Base-by-base conservation (phyloP, 192 early-diverging fungal genomes). In the Cetraspora pellucida region DNA sequence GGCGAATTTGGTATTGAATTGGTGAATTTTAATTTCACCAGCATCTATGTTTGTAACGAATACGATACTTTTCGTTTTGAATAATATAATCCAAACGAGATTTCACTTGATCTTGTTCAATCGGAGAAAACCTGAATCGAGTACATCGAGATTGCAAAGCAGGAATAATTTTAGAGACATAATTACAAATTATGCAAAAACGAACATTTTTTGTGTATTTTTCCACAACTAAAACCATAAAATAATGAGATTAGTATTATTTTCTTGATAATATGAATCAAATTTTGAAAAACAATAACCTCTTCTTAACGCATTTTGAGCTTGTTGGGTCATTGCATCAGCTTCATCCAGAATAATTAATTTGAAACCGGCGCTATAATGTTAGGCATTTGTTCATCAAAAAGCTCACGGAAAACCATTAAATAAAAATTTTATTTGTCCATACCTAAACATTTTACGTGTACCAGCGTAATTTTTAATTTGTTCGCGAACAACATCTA, bases 121-220 rank as follows among this genome's bases (percentile, higher is more conserved):
- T 86, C 2, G 98, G 98, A 16, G 91, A 88, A 85, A 99, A 99
- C 64, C 97, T 85, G 82, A 99, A 98, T 45, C 94, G 83, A 16
- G 98, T 99, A 86, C 98, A 99, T n/a, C 98, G 92, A 44, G 98
- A 98, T 81, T 98, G 98, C 43, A 98, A 84, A 2, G 98, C 98
- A 8, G 98, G 97, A 60, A 96, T 97, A 52, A 99, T 98, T 80
- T 97, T 98, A 82, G 90, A 91, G 30, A 96, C 95, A 80, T 99
- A 98, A 83, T 99, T 99, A 87, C 97, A 98, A 71, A 99, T 97
- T 67, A 99, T 94, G 82, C 98, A 99, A 80, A 99, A 99, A 3
- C 98, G 90, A 10, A 98, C 96, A 77, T 98, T 99, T 49, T 89
- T 88, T 19, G 98, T 98, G 84, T 99, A 99, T 81, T 97, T 95